Conservation (phyloP, 306 rosid genomes). For the Corylus avellana region DNA sequence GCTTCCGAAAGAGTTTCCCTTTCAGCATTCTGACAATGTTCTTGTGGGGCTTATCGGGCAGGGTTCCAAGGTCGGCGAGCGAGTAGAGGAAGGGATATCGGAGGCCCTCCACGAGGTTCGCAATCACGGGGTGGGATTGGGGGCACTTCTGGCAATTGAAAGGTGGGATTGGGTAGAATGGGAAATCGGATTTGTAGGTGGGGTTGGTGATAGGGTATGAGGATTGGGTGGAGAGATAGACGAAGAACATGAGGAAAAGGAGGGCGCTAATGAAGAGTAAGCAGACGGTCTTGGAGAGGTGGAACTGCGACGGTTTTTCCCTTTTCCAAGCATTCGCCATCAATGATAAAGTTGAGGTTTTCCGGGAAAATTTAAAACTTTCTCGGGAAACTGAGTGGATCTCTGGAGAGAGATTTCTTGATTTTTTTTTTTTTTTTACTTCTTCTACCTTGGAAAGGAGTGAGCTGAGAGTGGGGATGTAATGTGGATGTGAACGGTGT, state of each 20-base stretch:
- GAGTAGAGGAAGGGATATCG: constrained; percentile 78
- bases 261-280: constrained; percentile 35
- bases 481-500: neutral
- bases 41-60: constrained; percentile 96
- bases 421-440: neutral
- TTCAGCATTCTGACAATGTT: constrained; percentile 75
- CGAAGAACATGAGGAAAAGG: constrained; percentile 49
- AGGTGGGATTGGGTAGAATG: constrained; percentile 50
- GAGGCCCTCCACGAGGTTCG: constrained; percentile 83
- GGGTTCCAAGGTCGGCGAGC: constrained; percentile 75
- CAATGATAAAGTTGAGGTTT: constrained; percentile 16
- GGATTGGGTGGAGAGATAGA: constrained; percentile 36
- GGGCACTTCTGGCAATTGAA: constrained; percentile 75
- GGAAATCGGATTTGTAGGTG: constrained; percentile 28
- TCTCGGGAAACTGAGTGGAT: neutral
- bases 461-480: neutral
- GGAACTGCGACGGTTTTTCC: constrained; percentile 53
- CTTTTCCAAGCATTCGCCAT: constrained; percentile 97
- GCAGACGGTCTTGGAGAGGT: constrained; percentile 56
- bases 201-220: constrained; percentile 27
- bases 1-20: constrained; percentile 80
- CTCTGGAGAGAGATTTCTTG: neutral
- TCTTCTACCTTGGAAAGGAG: no score
- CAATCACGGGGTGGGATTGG: constrained; percentile 76
- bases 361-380: constrained; percentile 6